phyloP scores from a whole-genome alignment of 169 alveolate species.

The Theileria luwenshuni region DNA sequence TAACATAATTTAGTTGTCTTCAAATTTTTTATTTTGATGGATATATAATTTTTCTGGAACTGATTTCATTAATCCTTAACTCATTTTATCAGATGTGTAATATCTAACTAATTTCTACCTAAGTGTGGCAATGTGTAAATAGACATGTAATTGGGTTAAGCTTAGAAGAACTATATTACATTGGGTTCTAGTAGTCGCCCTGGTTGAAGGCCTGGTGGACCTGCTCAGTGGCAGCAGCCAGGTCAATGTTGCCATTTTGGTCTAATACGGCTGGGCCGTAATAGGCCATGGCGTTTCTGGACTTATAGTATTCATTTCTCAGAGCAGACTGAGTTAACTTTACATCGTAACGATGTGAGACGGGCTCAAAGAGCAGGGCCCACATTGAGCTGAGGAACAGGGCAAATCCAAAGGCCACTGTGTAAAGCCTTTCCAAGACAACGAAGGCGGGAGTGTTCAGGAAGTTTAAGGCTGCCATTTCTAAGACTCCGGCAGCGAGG shows the following conservation, averaged over 20 bases:
- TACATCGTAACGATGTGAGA: conserved; percentile 85
- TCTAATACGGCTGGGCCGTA: conserved; percentile 91
- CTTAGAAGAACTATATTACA: too few relatives aligned
- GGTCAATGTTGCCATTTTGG: conserved; percentile 87
- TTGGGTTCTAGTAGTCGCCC: background rate
- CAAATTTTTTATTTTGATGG: too few relatives aligned
- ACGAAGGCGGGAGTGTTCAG: conserved; percentile 74
- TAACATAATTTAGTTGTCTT: conserved; percentile 17
- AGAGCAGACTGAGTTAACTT: conserved; percentile 89
- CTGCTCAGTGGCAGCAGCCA: conserved; percentile 77
- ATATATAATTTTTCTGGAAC: too few relatives aligned
- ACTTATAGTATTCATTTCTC: conserved; percentile 89
- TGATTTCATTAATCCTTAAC: too few relatives aligned
- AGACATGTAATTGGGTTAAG: too few relatives aligned
- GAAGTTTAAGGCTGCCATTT: conserved; percentile 75
- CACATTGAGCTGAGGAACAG: conserved; percentile 78
- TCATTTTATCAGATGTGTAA: too few relatives aligned
- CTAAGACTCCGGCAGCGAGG: conserved; percentile 78
- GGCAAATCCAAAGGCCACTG: conserved; percentile 80
- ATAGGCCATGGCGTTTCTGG: conserved; percentile 91
- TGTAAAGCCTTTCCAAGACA: conserved; percentile 79
- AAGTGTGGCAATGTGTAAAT: too few relatives aligned
- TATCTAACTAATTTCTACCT: too few relatives aligned
- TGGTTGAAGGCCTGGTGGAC: conserved; percentile 40
- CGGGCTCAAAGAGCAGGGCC: conserved; percentile 88